Percentiles rank a stretch among this genome's conserved stretches.
Conservation (phyloP, 768 basidiomycete genomes). For the Amanita phalloides region DNA sequence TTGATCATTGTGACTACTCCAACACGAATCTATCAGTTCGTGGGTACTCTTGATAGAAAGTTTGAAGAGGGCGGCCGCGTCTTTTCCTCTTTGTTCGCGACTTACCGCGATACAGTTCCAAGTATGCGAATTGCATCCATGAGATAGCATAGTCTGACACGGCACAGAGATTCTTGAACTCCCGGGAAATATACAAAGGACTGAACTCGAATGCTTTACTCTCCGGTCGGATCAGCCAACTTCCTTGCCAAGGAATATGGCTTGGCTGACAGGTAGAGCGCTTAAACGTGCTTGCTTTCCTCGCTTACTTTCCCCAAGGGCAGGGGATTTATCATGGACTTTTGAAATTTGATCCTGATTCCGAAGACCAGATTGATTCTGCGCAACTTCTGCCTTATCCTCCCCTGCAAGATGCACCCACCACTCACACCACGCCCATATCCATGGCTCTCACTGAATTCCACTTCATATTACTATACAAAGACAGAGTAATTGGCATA, state of each 20-base stretch:
- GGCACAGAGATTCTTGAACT: conserved; percentile 79
- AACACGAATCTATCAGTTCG: conserved; percentile 85
- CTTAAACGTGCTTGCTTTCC: neutral
- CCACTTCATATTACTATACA: conserved; percentile 83
- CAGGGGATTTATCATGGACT: conserved; percentile 84
- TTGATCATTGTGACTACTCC: conserved; percentile 79
- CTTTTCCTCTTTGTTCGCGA: conserved; percentile 64
- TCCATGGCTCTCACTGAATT: conserved; percentile 85
- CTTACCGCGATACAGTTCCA: conserved; percentile 67
- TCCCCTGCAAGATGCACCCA: conserved; percentile 18
- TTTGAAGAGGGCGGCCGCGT: conserved; percentile 68
- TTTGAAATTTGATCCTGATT: conserved; percentile 55
- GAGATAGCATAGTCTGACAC: conserved; percentile 10
- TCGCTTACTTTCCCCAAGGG: conserved; percentile 29
- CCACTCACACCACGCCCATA: conserved; percentile 41
- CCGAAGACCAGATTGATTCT: conserved; percentile 69
- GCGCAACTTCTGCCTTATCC: conserved; percentile 78
- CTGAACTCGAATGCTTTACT: conserved; percentile 75
- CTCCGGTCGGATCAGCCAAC: conserved; percentile 58
- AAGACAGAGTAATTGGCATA: conserved; percentile 65
- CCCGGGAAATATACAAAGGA: conserved; percentile 65
- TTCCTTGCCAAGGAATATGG: conserved; percentile 63
- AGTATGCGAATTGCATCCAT: conserved; percentile 35
- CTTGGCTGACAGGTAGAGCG: conserved; percentile 82
- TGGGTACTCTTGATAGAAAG: conserved; percentile 54